Evolutionary conservation across 768 basidiomycete genomes (phyloP), one percentile per base, ranked within the genome.

Genomic region (Leccinum barrowsii): DNA sequence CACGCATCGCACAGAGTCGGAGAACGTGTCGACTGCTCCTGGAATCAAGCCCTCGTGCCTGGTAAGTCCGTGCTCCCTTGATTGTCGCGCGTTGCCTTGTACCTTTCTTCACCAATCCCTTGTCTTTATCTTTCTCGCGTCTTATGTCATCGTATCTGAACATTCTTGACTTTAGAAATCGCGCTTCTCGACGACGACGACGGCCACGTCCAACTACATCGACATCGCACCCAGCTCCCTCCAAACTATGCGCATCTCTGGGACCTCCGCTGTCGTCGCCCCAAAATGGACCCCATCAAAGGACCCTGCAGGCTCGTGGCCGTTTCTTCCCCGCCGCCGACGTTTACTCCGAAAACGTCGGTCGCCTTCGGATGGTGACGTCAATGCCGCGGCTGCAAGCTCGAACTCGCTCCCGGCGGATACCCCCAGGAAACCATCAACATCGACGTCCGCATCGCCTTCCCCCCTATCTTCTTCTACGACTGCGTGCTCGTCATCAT

Each of bases 171-270:
- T 47, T 26, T 50, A 74, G 75, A 62, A 48, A 46, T 75, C 74
- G 8, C 74, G 71, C 17, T 76, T 76, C 55, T 75, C 74, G 30
- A 63, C 64, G 24, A 72, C 74, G 32, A 75, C 74, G 5, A 70
- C 67, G 0, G 70, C 75, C 5, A 74, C 74, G 2, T 75, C 74
- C 34, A 64, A 69, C 48, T 67, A 68, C 46, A 57, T 74, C 17
- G 66, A 70, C 6, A 59, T 64, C 12, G 11, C 54, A 1, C 11
- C 58, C 10, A 42, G 21, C 19, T 24, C 54, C 3, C 21, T 49
- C 8, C 68, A 56, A 10, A 59, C 46, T 48, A 44, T 13, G 11
- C 52, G 42, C 4, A 10, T 48, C 24, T 49, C 32, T 1, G 52
- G 56, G 50, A 48, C 52, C 21, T 13, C 58, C 4, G 42, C 55